Conservation (phyloP, 2,329 filamentous ascomycete genomes). For the Arthrobotrys musiformis region DNA sequence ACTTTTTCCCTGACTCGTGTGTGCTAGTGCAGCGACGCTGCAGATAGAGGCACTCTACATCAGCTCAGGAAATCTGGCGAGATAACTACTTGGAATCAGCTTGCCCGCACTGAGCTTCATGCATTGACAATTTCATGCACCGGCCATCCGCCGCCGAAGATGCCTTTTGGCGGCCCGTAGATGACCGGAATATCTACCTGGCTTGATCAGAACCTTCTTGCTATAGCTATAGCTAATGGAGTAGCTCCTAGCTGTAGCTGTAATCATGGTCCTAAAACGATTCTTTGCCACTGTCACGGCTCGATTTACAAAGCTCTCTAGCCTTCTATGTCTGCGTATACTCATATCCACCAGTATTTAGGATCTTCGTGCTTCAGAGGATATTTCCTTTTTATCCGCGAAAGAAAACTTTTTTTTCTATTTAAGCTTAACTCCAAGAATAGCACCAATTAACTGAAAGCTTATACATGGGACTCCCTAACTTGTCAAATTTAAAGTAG, state of each 20-base stretch:
- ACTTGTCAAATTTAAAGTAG: neutral
- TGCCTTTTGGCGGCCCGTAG: slow-evolving; percentile 7
- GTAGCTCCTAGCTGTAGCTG: no score
- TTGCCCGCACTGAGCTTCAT: neutral
- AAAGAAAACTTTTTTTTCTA: slow-evolving; percentile 1
- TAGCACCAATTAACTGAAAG: slow-evolving; percentile 31
- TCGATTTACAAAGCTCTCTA: neutral
- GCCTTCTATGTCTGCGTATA: neutral
- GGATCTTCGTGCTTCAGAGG: neutral
- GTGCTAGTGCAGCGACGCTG: neutral
- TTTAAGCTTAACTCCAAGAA: slow-evolving; percentile 54
- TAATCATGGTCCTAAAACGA: neutral
- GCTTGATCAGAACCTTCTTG: neutral
- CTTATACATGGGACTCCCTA: neutral
- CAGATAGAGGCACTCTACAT: slow-evolving; percentile 1
- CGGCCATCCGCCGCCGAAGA: slow-evolving; percentile 7
- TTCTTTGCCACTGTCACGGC: slow-evolving; percentile 7
- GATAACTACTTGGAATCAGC: no score
- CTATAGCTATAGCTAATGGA: no score
- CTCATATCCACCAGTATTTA: neutral
- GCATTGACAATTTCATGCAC: slow-evolving; percentile 14
- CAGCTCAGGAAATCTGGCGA: slow-evolving; percentile 15
- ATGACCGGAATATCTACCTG: slow-evolving; percentile 28
- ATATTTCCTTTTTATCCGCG: neutral
- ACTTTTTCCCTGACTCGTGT: slow-evolving; percentile 16